Conservation (phyloP, 2,329 filamentous ascomycete species). For the Colletotrichum viniferum region DNA sequence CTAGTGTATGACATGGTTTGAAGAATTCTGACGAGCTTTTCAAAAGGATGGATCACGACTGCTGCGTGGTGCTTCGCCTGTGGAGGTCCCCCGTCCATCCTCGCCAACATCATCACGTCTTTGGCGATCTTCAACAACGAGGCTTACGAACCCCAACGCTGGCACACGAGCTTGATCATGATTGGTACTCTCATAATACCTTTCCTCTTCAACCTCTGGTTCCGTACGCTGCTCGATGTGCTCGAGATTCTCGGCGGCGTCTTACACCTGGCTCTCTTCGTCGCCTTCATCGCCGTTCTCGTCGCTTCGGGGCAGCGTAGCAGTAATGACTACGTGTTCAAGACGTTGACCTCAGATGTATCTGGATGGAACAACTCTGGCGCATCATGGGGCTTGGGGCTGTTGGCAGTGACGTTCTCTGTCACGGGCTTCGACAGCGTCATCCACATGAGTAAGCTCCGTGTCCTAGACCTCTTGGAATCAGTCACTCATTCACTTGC, state of each 20-base stretch:
- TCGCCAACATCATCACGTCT: not conserved
- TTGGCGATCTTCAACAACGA: not conserved
- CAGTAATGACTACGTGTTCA: not conserved
- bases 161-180: not conserved
- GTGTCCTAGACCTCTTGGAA: not conserved
- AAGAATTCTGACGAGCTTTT: not conserved
- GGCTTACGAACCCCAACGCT: not conserved
- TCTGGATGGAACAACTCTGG: not conserved
- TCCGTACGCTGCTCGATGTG: not conserved
- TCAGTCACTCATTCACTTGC: fast-evolving
- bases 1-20: too few relatives aligned
- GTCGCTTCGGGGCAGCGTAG: not conserved
- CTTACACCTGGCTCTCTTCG: not conserved
- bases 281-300: not conserved
- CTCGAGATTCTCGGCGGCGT: not conserved
- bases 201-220: not conserved
- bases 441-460: not conserved
- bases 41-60: not conserved
- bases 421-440: not conserved
- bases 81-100: not conserved
- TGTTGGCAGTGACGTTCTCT: not conserved
- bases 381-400: not conserved
- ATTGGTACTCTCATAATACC: not conserved
- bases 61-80: not conserved
- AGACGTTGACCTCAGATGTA: not conserved